Evolutionary conservation across 208 protist species (phyloP).

Genomic region (Wallacemonas sp.): DNA sequence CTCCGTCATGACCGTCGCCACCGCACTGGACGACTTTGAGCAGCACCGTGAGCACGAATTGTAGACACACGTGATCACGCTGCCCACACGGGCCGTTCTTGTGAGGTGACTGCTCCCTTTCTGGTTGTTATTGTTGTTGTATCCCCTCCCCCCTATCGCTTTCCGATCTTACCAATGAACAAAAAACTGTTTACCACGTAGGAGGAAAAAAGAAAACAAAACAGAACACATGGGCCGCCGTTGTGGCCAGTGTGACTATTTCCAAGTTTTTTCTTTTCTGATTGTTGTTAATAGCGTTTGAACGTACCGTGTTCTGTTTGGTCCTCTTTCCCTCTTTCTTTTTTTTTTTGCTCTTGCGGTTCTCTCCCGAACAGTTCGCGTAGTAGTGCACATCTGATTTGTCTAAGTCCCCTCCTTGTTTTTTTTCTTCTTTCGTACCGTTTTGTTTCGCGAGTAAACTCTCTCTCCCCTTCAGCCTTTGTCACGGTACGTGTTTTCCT

Average conservation of each 20-base stretch:
- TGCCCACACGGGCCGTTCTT: no score
- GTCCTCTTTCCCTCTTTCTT: slow-evolving; percentile 11
- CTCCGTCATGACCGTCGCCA: slow-evolving; percentile 28
- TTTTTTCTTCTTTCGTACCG: no score
- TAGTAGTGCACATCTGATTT: no score
- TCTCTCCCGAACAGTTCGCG: not conserved
- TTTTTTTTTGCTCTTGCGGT: slow-evolving; percentile 16
- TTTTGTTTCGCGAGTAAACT: not conserved
- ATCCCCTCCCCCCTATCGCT: no score
- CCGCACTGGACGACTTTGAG: slow-evolving; percentile 12
- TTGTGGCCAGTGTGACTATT: no score
- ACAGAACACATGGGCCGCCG: no score
- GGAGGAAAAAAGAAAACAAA: no score
- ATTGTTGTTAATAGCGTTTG: not conserved
- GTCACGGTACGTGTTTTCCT: no score
- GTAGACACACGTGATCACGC: not conserved
- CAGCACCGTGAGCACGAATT: not conserved
- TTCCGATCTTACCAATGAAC: no score
- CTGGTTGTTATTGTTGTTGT: not conserved
- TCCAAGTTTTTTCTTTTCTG: not conserved
- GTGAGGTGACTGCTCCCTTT: not conserved
- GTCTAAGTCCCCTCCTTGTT: not conserved
- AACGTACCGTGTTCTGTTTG: not conserved
- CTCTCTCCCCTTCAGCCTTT: no score
- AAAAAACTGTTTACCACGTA: no score